Base-by-base conservation (phyloP, 2,329 filamentous ascomycete species). In the Cryphonectria carpinicola region DNA sequence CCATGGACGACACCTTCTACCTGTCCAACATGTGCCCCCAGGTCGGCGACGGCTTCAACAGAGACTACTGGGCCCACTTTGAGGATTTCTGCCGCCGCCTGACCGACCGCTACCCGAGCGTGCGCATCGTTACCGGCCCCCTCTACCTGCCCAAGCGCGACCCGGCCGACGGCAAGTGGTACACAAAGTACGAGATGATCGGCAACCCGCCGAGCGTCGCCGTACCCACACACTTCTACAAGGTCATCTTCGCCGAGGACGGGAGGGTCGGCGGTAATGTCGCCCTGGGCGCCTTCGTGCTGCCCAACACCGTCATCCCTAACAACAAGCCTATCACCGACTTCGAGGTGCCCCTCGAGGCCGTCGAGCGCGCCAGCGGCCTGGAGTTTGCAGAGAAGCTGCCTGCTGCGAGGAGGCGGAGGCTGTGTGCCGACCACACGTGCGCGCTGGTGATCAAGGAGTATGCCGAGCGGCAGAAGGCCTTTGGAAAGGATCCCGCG, bases 31-130 rank as follows among this genome's bases (percentile, higher is more conserved):
- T 99, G 95, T 97, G 95, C 79, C 96, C 96, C 43, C 96, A 99
- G 83, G 96, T 99, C 41, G 96, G 96, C 75, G 94, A 98, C 79
- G 96, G 96, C 71, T 99, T 99, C 87, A 99, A 99, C 84, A 89
- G 96, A 66, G 96, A 99, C 84, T 99, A 99, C 88, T 99, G 96
- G 96, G 93, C 96, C 52, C 96, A 99, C 81, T 95, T 99, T 75
- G 96, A 99, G 83, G 95, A 98, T 79, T 99, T 98, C 79, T 98
- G 95, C 83, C 89, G 96, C 13, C 86, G 94, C 25, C 85, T 99
- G 74, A 95, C 95, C 0, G 83, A 85, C 63, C 87, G 85, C 68
- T 99, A 98, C 79, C 95, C 95, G 0, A 92, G 89, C 58, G 95
- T 99, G 37, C 88, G 96, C 73, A 91, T 98, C 75, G 93, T 98